Evolutionary conservation across 768 basidiomycete species (phyloP), one percentile per base, ranked within the genome.

Genomic region (Termitomyces sp.): DNA sequence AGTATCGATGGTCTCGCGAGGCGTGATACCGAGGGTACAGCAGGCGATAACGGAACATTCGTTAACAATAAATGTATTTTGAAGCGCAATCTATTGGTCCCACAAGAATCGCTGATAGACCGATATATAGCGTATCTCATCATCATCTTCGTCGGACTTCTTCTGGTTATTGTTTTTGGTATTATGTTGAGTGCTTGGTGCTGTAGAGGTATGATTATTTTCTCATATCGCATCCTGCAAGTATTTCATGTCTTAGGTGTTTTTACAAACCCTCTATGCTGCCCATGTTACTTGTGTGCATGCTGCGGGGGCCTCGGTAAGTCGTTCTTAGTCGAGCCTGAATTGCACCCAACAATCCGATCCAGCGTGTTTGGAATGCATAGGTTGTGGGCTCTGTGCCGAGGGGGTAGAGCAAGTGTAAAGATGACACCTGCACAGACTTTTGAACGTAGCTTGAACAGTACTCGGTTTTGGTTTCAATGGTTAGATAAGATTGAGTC

Each of bases 221-320:
- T 33, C 26, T 18, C 40, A 32, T 51, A 26, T 30, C 8, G 22
- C 38, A n/a, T 24, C 44, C 32, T 55, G n/a, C 35, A 24, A 32
- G 10, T 10, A 13, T 32, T 5, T 56, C 5, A 38, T n/a, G 11
- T 22, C 24, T 18, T 18, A 83, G 82, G 79, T 16, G 66, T 79
- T 0, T 87, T 86, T 63, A 64, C 81, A 59, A 88, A 88, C 57
- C 86, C 86, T 2, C 71, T 79, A 0, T 87, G 85, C 62, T 86
- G 84, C 62, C 86, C 86, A 0, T 87, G 86, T 64, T 88, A 88
- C 66, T 73, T 87, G 8, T 88, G 86, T 60, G 86, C 86, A 4
- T 87, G 84, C 67, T 87, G 85, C 56, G 86, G 86, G 56, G 86
- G 86, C 40, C 74, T 87, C 18, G 82, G 85, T 85, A 63, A 61